Conservation (phyloP, 306 rosid species). For the Bauhinia variegata region DNA sequence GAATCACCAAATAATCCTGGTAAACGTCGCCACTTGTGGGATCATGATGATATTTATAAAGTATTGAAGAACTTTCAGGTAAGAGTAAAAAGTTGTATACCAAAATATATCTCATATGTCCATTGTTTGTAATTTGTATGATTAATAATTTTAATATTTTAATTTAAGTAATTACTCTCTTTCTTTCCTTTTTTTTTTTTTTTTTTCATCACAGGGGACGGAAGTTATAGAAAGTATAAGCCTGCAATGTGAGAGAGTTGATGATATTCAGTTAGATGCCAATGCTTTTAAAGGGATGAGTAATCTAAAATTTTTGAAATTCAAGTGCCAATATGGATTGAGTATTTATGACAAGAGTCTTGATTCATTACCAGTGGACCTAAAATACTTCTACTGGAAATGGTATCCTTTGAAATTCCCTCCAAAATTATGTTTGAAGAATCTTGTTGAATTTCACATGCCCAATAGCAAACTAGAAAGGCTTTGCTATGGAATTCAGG, state of each 20-base stretch:
- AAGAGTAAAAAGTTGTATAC: neutral
- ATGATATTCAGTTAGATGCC: too few species aligned
- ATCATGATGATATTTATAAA: neutral
- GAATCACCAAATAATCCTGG: neutral
- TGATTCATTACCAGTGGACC: neutral
- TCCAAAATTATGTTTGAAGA: neutral
- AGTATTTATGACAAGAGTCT: neutral
- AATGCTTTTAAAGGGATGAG: neutral
- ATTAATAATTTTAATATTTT: too few species aligned
- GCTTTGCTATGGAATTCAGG: constrained; percentile 7
- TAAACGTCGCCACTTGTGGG: neutral
- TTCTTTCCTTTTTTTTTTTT: too few species aligned
- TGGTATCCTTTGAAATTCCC: neutral
- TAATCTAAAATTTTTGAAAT: neutral
- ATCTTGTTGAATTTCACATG: constrained; percentile 14
- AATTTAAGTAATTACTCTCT: too few species aligned
- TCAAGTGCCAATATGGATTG: neutral
- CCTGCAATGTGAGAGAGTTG: too few species aligned
- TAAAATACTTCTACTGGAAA: neutral
- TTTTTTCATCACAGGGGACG: constrained; percentile 2
- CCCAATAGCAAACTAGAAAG: neutral
- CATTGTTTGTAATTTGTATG: too few species aligned
- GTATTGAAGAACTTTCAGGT: neutral
- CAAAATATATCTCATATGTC: too few species aligned
- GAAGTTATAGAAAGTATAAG: constrained; percentile 1